These are phyloP conservation scores for Lathyrus oleraceus DNA, from an alignment of 306 rosid species.

Conservation along the genomic window DNA sequence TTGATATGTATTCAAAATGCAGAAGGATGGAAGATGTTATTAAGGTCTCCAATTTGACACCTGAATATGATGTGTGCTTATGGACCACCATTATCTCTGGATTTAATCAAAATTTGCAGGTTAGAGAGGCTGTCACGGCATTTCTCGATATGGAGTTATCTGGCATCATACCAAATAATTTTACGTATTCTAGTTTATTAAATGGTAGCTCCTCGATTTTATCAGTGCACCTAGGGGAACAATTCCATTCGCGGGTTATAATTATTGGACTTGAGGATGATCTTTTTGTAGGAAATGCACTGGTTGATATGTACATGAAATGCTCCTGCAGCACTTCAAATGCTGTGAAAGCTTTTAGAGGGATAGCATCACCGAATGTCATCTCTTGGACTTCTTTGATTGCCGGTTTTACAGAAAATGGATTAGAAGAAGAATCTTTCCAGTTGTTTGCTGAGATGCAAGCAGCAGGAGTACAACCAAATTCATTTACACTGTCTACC, in stretches of 20 bases:
- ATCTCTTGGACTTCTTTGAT: conserved; percentile 75
- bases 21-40: conserved; percentile 49
- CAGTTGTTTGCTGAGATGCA: conserved; percentile 54
- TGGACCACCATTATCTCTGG: conserved; percentile 69
- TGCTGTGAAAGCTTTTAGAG: conserved; percentile 53
- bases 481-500: conserved; percentile 55
- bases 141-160: conserved; percentile 52
- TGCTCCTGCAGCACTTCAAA: conserved; percentile 46
- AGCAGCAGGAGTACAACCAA: conserved; percentile 57
- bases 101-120: conserved; percentile 45
- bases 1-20: conserved; percentile 63
- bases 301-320: conserved; percentile 70
- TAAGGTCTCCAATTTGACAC: conserved; percentile 58
- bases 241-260: conserved; percentile 54
- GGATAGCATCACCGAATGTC: conserved; percentile 51
- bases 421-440: conserved; percentile 53
- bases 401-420: conserved; percentile 59
- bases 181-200: conserved; percentile 54
- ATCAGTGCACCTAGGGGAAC: conserved; percentile 55
- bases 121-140: conserved; percentile 53
- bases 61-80: conserved; percentile 56
- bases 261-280: conserved; percentile 58
- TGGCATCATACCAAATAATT: conserved; percentile 56
- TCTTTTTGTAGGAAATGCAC: conserved; percentile 56
- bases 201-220: conserved; percentile 52